Evolutionary conservation across 805 yeast genomes (phyloP).

Genomic region (Debaryomyces castellii): DNA sequence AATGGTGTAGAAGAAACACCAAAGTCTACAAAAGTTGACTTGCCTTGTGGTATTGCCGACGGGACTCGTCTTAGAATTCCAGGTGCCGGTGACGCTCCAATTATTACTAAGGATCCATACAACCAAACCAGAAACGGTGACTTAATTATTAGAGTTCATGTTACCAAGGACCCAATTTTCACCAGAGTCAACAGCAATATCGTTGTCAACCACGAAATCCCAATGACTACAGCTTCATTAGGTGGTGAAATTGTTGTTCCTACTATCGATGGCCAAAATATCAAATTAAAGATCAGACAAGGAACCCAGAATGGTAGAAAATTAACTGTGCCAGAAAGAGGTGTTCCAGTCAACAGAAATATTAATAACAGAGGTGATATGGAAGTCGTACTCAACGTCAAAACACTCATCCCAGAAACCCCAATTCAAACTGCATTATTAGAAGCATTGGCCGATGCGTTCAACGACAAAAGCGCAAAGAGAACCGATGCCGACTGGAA

Average conservation of each 20-base stretch:
- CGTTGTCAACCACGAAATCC: conserved; percentile 62
- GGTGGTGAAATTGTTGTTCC: conserved; percentile 94
- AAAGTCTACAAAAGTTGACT: conserved; percentile 74
- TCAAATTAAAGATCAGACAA: conserved; percentile 76
- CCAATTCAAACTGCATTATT: conserved; percentile 85
- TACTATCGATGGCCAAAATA: conserved; percentile 74
- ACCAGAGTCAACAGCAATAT: conserved; percentile 66
- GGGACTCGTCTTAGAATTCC: conserved; percentile 82
- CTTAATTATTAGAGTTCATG: conserved; percentile 76
- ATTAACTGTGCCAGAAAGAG: conserved; percentile 79
- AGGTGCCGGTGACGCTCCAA: conserved; percentile 89
- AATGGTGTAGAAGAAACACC: conserved; percentile 73
- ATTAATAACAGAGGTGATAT: conserved; percentile 71
- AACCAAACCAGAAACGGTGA: conserved; percentile 80
- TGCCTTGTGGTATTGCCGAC: conserved; percentile 87
- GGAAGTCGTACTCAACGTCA: conserved; percentile 70
- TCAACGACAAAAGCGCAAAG: conserved; percentile 76
- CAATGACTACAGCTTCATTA: conserved; percentile 93
- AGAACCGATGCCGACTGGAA: conserved; percentile 53
- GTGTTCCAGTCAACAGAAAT: conserved; percentile 68
- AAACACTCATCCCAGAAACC: conserved; percentile 70
- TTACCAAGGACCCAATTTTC: conserved; percentile 72
- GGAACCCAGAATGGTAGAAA: conserved; percentile 80
- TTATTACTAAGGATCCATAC: conserved; percentile 67
- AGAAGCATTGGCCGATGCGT: conserved; percentile 92